Percentiles rank a stretch among this genome's conserved stretches.
These are phyloP conservation scores for Endoconidiophora polonica DNA, from an alignment of 2,329 filamentous ascomycete species.

Conservation along the genomic window DNA sequence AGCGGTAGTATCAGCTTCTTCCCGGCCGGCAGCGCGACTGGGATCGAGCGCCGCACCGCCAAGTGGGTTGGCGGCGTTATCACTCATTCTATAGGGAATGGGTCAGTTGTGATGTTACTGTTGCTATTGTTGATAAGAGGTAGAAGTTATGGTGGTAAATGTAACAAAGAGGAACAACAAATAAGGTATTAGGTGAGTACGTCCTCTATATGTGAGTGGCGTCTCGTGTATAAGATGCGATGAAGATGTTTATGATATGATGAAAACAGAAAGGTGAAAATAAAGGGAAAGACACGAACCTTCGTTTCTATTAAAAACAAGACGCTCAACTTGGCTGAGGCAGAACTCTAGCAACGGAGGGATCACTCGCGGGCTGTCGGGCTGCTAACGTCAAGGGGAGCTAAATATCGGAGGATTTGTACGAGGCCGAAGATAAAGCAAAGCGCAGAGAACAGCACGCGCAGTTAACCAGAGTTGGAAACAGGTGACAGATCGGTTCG, in stretches of 20 bases:
- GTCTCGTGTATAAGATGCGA: too few relatives aligned
- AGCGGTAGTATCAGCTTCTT: background rate
- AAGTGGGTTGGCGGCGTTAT: background rate
- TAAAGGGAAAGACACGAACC: background rate
- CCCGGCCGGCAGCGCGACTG: background rate
- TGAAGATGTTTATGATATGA: background rate
- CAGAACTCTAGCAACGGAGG: too few relatives aligned
- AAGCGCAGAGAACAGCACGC: background rate
- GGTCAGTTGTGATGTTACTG: background rate
- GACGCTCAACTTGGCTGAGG: too few relatives aligned
- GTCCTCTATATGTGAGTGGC: too few relatives aligned
- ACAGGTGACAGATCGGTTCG: background rate
- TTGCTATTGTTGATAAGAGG: background rate
- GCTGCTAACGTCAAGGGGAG: too few relatives aligned
- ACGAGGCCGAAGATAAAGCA: background rate
- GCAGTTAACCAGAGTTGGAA: background rate
- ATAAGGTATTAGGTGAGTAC: too few relatives aligned
- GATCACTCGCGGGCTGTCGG: too few relatives aligned
- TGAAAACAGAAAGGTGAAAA: background rate
- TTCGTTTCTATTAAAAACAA: background rate
- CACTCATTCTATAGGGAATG: slow-evolving; percentile 3
- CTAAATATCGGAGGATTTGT: too few relatives aligned
- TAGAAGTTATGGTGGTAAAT: background rate
- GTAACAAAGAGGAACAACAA: too few relatives aligned
- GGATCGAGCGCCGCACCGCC: background rate